Base-by-base conservation (phyloP, 108 stramenopile genomes). In the Stephanodiscus minutulus region DNA sequence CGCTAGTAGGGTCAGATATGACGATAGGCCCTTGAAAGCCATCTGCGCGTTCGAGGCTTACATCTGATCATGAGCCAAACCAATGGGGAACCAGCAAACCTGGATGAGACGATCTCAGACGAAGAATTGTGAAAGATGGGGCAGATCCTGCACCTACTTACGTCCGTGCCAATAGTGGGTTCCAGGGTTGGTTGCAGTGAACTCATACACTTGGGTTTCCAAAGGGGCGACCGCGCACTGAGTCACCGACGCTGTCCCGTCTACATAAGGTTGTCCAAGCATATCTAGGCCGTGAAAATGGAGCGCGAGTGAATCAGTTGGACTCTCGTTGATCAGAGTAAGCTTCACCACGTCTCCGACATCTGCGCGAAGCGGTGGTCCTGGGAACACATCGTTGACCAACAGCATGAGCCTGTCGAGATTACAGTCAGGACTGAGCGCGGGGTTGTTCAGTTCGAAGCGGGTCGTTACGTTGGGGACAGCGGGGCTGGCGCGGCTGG, bases 111-210 rank as follows among this genome's bases (percentile, higher is more conserved):
- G 48, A 20, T 52, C 0, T 52, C 50, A 52, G 31, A 33, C 31
- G 31, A 33, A 39, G 39, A 8, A 39, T 39, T 39, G 7, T 39
- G 39, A 4, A 39, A 39, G 11, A 39, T 39, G 39, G 7, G 50
- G n/a, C n/a, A n/a, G n/a, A n/a, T n/a, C n/a, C n/a, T n/a, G n/a
- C n/a, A 52, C 36, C 12, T 18, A 58, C 57, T 58, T 29, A 58
- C 57, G 81, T 39, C 73, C 75, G 68, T 82, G 81, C 81, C 81
- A 82, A 57, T 82, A 82, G 47, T 82, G 81, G 9, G 81, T 82
- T 20, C 81, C 81, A 20, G 56, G 41, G 44, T 73, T 56, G 0
- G 53, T 50, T 9, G 70, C 81, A 10, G 13, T 65, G 57, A 82
- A 82, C 61, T 64, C 70, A 64, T 77, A 73, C 21, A 64, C 64